Evolutionary conservation across 1,284 basidiomycete genomes (phyloP), one percentile per base, ranked within the genome.

Genomic region (Austroboletus niveus): DNA sequence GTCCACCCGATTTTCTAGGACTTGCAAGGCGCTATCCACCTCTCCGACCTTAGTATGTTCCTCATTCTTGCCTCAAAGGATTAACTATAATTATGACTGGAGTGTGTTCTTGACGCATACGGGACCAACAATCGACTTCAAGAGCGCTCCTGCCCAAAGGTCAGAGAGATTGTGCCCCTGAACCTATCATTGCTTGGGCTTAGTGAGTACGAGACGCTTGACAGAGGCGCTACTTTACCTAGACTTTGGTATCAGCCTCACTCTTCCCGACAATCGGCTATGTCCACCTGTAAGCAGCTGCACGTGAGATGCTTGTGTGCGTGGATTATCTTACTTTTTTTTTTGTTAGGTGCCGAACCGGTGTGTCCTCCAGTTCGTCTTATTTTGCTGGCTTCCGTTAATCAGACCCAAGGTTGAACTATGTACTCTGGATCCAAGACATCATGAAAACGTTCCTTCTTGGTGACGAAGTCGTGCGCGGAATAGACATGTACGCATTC

Each of bases 201-300:
- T 30, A 65, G 53, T 50, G 30, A 54, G 15, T 49, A 39, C 32
- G 54, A 91, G 92, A 60, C 75, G 80, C 29, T 73, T 96, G 53
- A 94, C 92, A 1, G 75, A 84, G 55, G 89, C 89, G 0, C 72
- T 96, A 15, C 76, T 95, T 20, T 70, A 78, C 54, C 78, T 84
- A 17, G 92, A 95, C 68, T 95, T 93, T 62, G 68, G 72, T 0
- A 65, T 96, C 39, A 70, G 74, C 20, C 57, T 95, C 0, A 62
- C 72, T 5, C 66, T 96, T 8, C 85, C 89, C 1, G 66, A 76
- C 1, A 80, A 92, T 66, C 73, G 94, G 47, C 71, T 97, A 4
- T 96, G 93, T 69, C 94, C 94, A 20, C 89, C 93, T 0, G 92
- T 95, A 60, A 58, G 82, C 24, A 5, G 40, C 36, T 29, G 20